phyloP scores from a whole-genome alignment of 2,329 filamentous ascomycete genomes.

The Verticillium klebahnii region DNA sequence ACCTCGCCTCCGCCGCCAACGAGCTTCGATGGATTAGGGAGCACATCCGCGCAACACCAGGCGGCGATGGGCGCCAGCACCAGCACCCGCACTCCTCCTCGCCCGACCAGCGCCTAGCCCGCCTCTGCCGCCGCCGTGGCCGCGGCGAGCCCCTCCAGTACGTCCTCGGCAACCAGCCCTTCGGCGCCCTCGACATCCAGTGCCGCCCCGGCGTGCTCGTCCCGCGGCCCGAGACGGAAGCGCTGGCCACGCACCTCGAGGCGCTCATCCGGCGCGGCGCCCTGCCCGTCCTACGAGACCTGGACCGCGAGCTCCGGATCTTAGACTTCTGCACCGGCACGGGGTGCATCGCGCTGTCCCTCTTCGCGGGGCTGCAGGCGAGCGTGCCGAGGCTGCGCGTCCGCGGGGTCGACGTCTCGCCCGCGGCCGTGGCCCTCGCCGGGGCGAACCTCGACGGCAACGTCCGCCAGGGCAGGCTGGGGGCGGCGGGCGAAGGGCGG shows the following conservation, averaged over 20 bases:
- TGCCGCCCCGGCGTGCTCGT: slow-evolving; percentile 80
- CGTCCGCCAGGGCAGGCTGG: slow-evolving; percentile 17
- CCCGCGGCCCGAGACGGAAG: slow-evolving; percentile 73
- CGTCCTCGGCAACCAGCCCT: slow-evolving; percentile 81
- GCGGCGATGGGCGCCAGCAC: background rate
- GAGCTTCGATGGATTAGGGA: slow-evolving; percentile 72
- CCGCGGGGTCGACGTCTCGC: slow-evolving; percentile 71
- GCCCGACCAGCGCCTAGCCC: slow-evolving; percentile 18
- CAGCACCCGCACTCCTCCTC: slow-evolving; percentile 3
- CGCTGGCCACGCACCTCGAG: slow-evolving; percentile 56
- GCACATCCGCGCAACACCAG: slow-evolving; percentile 38
- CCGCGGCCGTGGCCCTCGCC: slow-evolving; percentile 60
- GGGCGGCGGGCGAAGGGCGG: slow-evolving; percentile 11
- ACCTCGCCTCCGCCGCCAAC: slow-evolving; percentile 57
- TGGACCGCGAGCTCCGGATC: slow-evolving; percentile 45
- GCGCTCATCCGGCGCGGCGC: slow-evolving; percentile 17
- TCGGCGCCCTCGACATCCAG: slow-evolving; percentile 74
- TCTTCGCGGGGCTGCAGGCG: slow-evolving; percentile 57
- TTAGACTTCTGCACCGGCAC: slow-evolving; percentile 88
- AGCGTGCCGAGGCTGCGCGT: slow-evolving; percentile 40
- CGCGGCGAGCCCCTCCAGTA: slow-evolving; percentile 81
- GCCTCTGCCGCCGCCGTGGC: slow-evolving; percentile 44
- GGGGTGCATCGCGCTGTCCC: slow-evolving; percentile 80
- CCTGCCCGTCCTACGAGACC: background rate
- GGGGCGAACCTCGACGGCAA: slow-evolving; percentile 57